Conservation (phyloP, 2,329 filamentous ascomycete species). For the Fusarium subglutinans region DNA sequence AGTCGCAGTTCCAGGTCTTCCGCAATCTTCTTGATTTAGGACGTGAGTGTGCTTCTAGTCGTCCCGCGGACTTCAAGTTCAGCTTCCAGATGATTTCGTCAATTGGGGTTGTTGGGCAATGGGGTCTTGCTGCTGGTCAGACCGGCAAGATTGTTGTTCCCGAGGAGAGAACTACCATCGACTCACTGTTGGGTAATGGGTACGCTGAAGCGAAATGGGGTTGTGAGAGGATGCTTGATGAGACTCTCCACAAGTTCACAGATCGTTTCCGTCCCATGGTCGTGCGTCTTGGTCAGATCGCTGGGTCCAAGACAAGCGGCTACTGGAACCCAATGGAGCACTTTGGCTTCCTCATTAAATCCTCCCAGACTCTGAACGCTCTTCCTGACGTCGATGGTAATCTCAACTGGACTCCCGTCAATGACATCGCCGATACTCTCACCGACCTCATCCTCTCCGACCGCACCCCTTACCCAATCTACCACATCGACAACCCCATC, state of each 20-base stretch:
- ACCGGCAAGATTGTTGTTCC: constrained; percentile 24
- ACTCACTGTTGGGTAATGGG: constrained; percentile 24
- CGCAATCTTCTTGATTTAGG: constrained; percentile 24
- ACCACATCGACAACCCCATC: constrained; percentile 27
- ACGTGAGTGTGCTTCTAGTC: not conserved
- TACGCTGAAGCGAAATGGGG: constrained; percentile 38
- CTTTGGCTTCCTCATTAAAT: constrained; percentile 37
- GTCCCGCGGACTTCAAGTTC: constrained; percentile 18
- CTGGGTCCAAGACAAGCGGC: constrained; percentile 34
- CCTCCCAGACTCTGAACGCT: constrained; percentile 28
- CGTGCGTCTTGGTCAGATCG: constrained; percentile 35
- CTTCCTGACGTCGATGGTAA: constrained; percentile 21
- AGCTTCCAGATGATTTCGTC: constrained; percentile 30
- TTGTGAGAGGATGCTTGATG: constrained; percentile 35
- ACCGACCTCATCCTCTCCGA: constrained; percentile 18
- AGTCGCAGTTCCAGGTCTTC: constrained; percentile 34
- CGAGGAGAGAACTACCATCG: constrained; percentile 13
- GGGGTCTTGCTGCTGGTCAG: constrained; percentile 7
- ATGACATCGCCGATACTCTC: constrained; percentile 15
- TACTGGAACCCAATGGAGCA: constrained; percentile 40
- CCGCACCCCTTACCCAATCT: not conserved
- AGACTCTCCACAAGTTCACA: constrained; percentile 31
- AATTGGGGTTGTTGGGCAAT: constrained; percentile 20
- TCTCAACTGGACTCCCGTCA: constrained; percentile 30
- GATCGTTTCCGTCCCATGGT: constrained; percentile 33